These are phyloP conservation scores for Emergomyces pasteurianus DNA, from an alignment of 2,329 filamentous ascomycete genomes.

Conservation along the genomic window DNA sequence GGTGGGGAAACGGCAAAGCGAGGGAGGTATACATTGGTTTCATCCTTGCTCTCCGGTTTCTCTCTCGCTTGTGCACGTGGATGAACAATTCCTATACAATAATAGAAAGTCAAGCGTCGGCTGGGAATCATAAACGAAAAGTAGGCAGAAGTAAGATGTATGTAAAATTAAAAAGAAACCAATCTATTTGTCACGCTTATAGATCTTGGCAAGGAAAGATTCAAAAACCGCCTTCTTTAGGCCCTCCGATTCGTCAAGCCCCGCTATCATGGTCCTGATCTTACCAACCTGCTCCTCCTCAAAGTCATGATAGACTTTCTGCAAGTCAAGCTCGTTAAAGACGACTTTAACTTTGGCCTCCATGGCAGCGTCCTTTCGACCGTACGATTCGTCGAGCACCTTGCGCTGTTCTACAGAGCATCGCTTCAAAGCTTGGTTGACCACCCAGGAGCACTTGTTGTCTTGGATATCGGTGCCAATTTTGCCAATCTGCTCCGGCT, in stretches of 20 bases:
- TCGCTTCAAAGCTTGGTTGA: slow-evolving; percentile 82
- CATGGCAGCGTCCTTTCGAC: slow-evolving; percentile 71
- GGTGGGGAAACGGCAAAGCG: background rate
- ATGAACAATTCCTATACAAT: background rate
- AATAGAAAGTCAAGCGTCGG: background rate
- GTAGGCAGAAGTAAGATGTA: background rate
- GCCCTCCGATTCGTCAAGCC: slow-evolving; percentile 74
- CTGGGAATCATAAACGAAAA: background rate
- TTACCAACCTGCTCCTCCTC: slow-evolving; percentile 79
- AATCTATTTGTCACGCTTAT: slow-evolving; percentile 86
- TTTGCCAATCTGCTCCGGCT: slow-evolving; percentile 88
- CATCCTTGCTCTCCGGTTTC: background rate
- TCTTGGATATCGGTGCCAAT: slow-evolving; percentile 98
- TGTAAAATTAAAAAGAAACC: background rate
- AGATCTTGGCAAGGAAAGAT: slow-evolving; percentile 87
- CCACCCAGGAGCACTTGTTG: slow-evolving; percentile 98
- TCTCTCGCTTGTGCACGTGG: too few relatives aligned
- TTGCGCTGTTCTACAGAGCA: slow-evolving; percentile 75
- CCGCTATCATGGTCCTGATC: slow-evolving; percentile 60
- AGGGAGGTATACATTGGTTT: background rate
- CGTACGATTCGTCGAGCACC: slow-evolving; percentile 85
- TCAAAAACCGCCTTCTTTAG: slow-evolving; percentile 87
- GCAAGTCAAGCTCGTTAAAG: slow-evolving; percentile 73
- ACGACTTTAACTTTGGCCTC: slow-evolving; percentile 82
- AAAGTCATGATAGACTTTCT: slow-evolving; percentile 74